Conservation (phyloP, 148 eudicot species). For the Simmondsia chinensis region DNA sequence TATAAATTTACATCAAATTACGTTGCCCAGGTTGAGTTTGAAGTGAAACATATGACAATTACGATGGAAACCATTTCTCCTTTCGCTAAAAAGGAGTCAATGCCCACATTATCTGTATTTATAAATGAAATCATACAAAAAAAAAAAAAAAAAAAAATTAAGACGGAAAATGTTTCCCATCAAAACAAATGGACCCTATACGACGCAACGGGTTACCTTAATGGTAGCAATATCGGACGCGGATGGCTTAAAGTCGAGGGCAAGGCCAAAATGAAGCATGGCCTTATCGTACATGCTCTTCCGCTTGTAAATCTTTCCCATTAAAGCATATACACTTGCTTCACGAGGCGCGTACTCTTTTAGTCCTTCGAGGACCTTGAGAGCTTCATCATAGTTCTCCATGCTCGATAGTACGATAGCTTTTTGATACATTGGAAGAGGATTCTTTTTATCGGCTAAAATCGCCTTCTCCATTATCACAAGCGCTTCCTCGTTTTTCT, state of each 20-base stretch:
- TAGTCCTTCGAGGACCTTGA: conserved; percentile 88
- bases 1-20: no score
- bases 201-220: conserved; percentile 41
- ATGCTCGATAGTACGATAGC: conserved; percentile 76
- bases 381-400: conserved; percentile 70
- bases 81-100: no score
- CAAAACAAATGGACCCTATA: neutral
- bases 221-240: conserved; percentile 95
- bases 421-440: conserved; percentile 91
- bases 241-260: conserved; percentile 94
- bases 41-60: no score
- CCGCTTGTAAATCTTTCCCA: conserved; percentile 89
- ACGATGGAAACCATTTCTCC: no score
- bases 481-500: conserved; percentile 83
- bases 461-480: conserved; percentile 86
- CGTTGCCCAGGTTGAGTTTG: no score
- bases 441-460: conserved; percentile 85
- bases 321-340: conserved; percentile 89
- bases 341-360: conserved; percentile 91
- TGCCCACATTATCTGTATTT: no score
- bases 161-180: neutral
- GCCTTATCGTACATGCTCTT: conserved; percentile 72
- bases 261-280: conserved; percentile 95
- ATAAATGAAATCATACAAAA: no score
- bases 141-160: neutral